Evolutionary conservation across 306 rosid genomes (phyloP).

Genomic region (Begonia fuchsioides): DNA sequence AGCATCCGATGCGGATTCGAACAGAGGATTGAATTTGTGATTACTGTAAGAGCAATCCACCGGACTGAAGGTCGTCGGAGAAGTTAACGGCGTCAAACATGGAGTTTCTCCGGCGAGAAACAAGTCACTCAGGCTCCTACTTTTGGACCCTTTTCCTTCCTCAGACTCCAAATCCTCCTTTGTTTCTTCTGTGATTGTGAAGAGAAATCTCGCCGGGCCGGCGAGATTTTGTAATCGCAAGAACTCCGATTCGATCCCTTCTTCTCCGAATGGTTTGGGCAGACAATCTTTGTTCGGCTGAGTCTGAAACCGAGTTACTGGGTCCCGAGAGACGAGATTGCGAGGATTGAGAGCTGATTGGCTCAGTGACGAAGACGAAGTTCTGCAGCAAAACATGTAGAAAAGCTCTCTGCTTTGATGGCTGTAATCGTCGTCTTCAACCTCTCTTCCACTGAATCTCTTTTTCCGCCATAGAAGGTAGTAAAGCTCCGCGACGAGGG

Average conservation of each 20-base stretch:
- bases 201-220: slow-evolving; percentile 77
- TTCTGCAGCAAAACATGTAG: slow-evolving; percentile 88
- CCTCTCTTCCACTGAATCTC: slow-evolving; percentile 55
- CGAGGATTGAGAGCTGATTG: slow-evolving; percentile 41
- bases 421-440: slow-evolving; percentile 49
- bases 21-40: slow-evolving; percentile 56
- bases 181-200: slow-evolving; percentile 92
- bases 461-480: slow-evolving; percentile 96
- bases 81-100: slow-evolving; percentile 64
- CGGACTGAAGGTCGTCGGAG: slow-evolving; percentile 70
- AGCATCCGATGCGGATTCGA: slow-evolving; percentile 66
- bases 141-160: slow-evolving; percentile 55
- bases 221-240: slow-evolving; percentile 43
- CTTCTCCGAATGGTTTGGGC: slow-evolving; percentile 64
- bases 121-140: slow-evolving; percentile 67
- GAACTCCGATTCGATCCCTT: slow-evolving; percentile 41
- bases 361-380: slow-evolving; percentile 35
- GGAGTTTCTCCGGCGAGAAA: slow-evolving; percentile 72
- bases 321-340: too few species aligned
- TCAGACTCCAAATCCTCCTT: slow-evolving; percentile 88
- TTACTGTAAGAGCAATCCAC: slow-evolving; percentile 22
- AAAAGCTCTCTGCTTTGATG: slow-evolving; percentile 64
- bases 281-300: slow-evolving; percentile 38
- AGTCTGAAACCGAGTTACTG: slow-evolving; percentile 23
- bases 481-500: slow-evolving; percentile 89